These are phyloP conservation scores for Nectriaceae sp. DNA, from an alignment of 2,329 filamentous ascomycete genomes.

Conservation along the genomic window DNA sequence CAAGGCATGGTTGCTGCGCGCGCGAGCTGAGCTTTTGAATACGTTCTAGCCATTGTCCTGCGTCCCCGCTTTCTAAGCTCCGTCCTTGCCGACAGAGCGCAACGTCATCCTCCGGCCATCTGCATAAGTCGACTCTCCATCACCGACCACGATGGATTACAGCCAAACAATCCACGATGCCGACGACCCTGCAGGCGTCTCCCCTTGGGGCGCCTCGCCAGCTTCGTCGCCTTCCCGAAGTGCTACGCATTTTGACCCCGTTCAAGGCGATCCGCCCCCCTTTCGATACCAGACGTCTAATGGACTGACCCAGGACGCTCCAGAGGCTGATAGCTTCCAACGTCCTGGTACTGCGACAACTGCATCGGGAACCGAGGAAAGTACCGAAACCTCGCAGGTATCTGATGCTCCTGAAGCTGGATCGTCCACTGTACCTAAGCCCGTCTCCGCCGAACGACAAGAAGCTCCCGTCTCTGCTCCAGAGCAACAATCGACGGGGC, in stretches of 20 bases:
- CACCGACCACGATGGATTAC: conserved; percentile 54
- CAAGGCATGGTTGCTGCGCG: conserved; percentile 9
- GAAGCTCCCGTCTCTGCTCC: conserved; percentile 18
- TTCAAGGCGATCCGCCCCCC: conserved; percentile 44
- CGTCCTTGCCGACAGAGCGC: conserved; percentile 25
- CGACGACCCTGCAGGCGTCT: conserved; percentile 53
- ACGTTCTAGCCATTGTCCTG: conserved; percentile 10
- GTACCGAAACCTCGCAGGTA: conserved; percentile 37
- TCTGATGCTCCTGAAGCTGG: conserved; percentile 19
- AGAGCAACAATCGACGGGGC: conserved; percentile 25
- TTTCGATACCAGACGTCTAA: conserved; percentile 49
- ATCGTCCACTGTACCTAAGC: conserved; percentile 16
- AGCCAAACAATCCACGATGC: conserved; percentile 56
- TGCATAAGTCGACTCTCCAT: conserved; percentile 1
- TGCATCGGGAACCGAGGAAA: conserved; percentile 45
- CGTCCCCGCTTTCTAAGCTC: conserved; percentile 12
- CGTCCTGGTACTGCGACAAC: conserved; percentile 51
- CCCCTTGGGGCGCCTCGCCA: conserved; percentile 59
- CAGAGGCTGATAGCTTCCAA: conserved; percentile 40
- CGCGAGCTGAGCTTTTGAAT: conserved; percentile 8
- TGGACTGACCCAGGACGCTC: conserved; percentile 39
- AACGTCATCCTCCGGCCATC: conserved; percentile 26
- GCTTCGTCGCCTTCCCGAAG: conserved; percentile 51
- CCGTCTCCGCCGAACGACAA: conserved; percentile 16
- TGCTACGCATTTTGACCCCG: conserved; percentile 43